phyloP scores from a whole-genome alignment of 495 filamentous ascomycete species.

The Podospora didyma region DNA sequence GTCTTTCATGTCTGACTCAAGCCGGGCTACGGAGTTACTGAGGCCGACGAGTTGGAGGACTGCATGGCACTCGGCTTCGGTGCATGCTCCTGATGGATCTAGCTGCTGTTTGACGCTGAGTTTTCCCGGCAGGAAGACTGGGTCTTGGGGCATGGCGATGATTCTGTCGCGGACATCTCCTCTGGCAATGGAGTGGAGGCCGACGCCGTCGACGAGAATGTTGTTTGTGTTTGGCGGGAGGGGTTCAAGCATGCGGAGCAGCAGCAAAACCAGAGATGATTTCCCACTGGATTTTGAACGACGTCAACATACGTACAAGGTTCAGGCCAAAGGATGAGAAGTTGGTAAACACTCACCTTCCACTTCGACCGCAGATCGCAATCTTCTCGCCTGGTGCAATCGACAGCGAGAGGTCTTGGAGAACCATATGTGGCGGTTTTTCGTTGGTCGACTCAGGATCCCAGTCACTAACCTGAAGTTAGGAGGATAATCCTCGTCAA shows the following conservation, averaged over 20 bases:
- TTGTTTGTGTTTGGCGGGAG: conserved; percentile 51
- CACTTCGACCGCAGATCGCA: conserved; percentile 22
- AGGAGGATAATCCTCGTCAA: not conserved
- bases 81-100: conserved; percentile 30
- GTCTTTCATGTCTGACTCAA: conserved; percentile 39
- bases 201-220: conserved; percentile 17
- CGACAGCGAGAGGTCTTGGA: conserved; percentile 15
- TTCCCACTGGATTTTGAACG: conserved; percentile 58
- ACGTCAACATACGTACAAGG: not conserved
- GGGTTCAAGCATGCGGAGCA: conserved; percentile 90
- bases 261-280: conserved; percentile 80
- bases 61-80: conserved; percentile 38
- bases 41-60: conserved; percentile 50
- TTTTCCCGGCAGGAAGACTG: conserved; percentile 50
- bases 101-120: conserved; percentile 40
- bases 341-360: conserved; percentile 8
- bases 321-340: not conserved
- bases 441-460: no score
- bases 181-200: conserved; percentile 15
- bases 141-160: conserved; percentile 49
- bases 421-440: conserved; percentile 10
- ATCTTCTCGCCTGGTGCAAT: conserved; percentile 21
- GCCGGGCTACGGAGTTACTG: conserved; percentile 30
- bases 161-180: conserved; percentile 14
- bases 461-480: no score